Evolutionary conservation across 2,329 filamentous ascomycete species (phyloP), one percentile per base, ranked within the genome.

Genomic region (Botrytis deweyae): DNA sequence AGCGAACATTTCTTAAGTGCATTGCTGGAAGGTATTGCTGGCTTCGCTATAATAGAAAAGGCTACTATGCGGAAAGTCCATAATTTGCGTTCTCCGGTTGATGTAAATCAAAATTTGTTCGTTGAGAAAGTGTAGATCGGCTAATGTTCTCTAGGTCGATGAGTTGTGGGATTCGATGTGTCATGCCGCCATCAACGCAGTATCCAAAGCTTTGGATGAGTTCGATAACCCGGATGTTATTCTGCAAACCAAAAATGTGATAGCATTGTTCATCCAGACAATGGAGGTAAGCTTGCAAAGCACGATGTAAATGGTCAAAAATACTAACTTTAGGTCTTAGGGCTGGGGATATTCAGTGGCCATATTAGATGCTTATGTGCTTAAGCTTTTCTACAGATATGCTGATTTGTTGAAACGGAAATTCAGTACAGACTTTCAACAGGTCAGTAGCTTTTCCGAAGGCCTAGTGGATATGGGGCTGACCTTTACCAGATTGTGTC

Each of bases 161-260:
- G 96, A 98, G 83, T 85, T 99, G 3, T 99, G 96, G 96, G 95
- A 98, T 79, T 98, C 95, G 0, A 96, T 98, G 93, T 98, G 95
- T 80, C 93, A 95, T 80, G 91, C 92, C 63, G 92, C 93, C 0
- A 94, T 98, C 77, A 88, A 87, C 14, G 86, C 98, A 66, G 97
- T 97, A 76, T 91, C 91, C 0, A 93, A 91, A 78, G 92, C 93
- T 0, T 85, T 99, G 7, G 88, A 89, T 68, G 89, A 91, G 59
- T 89, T 99, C n/a, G 90, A 90, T 74, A 96, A 97, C 81, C 94
- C 96, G 20, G 95, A 98, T 81, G 89, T 92, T 42, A 85, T 99
- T 52, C 86, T 98, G n/a, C 97, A 96, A 81, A 95, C 98, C 80
- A 99, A 99, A 83, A 94, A 94, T 64, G 89, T 97, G 40, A 91